A percentile compares a stretch with the other conserved stretches of the same genome.
These are phyloP conservation scores for Scedosporium boydii DNA, from an alignment of 2,329 filamentous ascomycete genomes.

Conservation along the genomic window DNA sequence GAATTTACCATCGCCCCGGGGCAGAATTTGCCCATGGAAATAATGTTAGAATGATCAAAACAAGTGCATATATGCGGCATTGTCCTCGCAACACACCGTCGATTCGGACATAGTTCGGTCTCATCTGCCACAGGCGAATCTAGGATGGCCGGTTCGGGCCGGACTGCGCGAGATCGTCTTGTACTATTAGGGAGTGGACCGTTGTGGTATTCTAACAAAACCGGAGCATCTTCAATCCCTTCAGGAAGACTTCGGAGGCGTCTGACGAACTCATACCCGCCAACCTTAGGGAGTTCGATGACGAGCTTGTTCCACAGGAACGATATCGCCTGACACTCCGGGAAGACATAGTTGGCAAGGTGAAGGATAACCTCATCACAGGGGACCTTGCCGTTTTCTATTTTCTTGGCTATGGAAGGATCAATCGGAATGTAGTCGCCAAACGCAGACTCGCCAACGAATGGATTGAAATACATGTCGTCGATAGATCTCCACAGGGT, in stretches of 20 bases:
- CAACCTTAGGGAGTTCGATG: background rate
- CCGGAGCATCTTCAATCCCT: background rate
- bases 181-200: background rate
- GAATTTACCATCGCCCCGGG: background rate
- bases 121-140: background rate
- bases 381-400: background rate
- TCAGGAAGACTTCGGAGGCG: background rate
- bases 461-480: background rate
- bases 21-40: background rate
- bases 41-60: background rate
- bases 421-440: background rate
- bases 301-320: background rate
- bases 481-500: background rate
- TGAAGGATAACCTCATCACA: background rate
- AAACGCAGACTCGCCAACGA: background rate
- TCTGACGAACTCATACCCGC: background rate
- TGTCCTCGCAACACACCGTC: background rate
- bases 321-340: background rate
- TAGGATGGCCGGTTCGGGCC: background rate
- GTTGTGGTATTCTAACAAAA: background rate
- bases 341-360: background rate
- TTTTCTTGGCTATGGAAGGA: background rate
- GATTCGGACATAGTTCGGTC: background rate
- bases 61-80: background rate
- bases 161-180: background rate